A percentile compares a stretch with the other conserved stretches of the same genome.
Evolutionary conservation across 345 rosid genomes (phyloP).

Genomic region (Rhodomyrtus tomentosa): DNA sequence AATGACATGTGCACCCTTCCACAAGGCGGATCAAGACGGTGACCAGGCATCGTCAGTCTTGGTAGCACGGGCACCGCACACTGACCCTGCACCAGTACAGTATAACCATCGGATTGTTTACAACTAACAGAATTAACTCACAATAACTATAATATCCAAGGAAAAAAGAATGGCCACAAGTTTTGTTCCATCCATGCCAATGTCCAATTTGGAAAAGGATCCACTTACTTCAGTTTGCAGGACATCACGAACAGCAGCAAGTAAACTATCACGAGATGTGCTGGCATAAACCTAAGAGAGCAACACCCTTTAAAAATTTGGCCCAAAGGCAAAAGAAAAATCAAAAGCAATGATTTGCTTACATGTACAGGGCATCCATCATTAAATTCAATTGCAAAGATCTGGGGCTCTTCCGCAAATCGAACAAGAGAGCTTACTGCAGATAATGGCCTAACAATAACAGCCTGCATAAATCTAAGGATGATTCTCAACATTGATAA

Average conservation of each 20-base stretch:
- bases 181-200: neutral
- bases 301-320: conserved; percentile 13
- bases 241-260: conserved; percentile 93
- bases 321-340: neutral
- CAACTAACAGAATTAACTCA: neutral
- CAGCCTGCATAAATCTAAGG: conserved; percentile 98
- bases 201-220: neutral
- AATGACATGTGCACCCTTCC: conserved; percentile 65
- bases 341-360: conserved; percentile 18
- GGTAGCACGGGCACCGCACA: conserved; percentile 80
- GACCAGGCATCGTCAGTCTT: conserved; percentile 98
- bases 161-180: neutral
- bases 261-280: conserved; percentile 90
- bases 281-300: conserved; percentile 72
- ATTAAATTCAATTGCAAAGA: conserved; percentile 91
- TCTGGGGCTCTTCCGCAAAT: conserved; percentile 99
- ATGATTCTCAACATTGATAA: conserved; percentile 46
- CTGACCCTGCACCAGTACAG: conserved; percentile 51
- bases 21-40: conserved; percentile 95
- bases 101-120: neutral
- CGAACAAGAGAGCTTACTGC: conserved; percentile 86
- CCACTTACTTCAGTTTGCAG: conserved; percentile 91
- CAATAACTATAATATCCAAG: neutral
- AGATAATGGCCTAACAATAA: conserved; percentile 86
- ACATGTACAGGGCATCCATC: conserved; percentile 98